A percentile compares a stretch with the other conserved stretches of the same genome.
Evolutionary conservation across 2,329 filamentous ascomycete genomes (phyloP).

Genomic region (Aspergillus awamori): DNA sequence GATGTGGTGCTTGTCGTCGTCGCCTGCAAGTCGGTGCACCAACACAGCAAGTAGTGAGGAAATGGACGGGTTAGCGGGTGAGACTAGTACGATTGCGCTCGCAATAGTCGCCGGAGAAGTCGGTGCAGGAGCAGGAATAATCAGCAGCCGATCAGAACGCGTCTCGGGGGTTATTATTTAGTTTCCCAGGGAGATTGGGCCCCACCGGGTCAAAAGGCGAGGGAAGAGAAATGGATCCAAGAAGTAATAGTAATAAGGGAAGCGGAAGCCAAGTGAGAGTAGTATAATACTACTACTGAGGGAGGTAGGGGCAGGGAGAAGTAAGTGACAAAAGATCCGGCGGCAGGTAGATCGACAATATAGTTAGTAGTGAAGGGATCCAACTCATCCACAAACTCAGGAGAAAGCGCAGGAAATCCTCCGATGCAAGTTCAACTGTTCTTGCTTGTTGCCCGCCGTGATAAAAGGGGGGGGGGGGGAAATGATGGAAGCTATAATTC

Average conservation of each 20-base stretch:
- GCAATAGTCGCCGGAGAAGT: neutral
- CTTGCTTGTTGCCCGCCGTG: neutral
- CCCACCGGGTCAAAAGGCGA: slow-evolving; percentile 4
- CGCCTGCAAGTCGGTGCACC: neutral
- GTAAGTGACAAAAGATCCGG: neutral
- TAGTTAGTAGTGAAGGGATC: neutral
- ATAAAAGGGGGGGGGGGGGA: slow-evolving; percentile 18
- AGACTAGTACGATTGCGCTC: slow-evolving; percentile 6
- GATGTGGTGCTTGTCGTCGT: neutral
- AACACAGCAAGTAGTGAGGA: too few relatives aligned
- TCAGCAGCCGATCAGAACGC: slow-evolving; percentile 20
- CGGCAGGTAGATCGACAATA: neutral
- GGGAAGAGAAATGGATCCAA: neutral
- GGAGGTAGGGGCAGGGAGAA: neutral
- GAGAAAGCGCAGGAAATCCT: neutral
- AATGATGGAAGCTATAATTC: slow-evolving; percentile 3
- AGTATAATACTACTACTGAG: neutral
- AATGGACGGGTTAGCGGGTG: neutral
- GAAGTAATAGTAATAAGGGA: neutral
- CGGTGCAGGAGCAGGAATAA: slow-evolving; percentile 13
- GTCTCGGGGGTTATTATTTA: slow-evolving; percentile 2
- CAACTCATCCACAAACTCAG: neutral
- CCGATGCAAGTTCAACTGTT: neutral
- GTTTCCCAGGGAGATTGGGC: slow-evolving; percentile 15
- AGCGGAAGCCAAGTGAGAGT: neutral